Evolutionary conservation across 2,329 filamentous ascomycete genomes (phyloP).

Genomic region (Shiraia bambusicola): DNA sequence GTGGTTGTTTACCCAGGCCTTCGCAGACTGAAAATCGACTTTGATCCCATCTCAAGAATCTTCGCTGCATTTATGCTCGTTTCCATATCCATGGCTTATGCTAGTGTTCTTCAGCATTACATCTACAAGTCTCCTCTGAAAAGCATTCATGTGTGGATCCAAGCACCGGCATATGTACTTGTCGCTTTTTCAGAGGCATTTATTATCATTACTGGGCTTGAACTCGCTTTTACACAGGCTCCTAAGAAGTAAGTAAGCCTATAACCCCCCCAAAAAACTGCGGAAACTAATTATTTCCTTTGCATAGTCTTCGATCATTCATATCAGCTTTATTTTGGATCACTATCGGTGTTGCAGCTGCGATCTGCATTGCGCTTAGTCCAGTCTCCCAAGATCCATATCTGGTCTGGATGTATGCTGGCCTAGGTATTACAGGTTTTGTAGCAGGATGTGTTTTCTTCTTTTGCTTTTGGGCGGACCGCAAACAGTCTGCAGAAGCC

Average conservation of each 20-base stretch:
- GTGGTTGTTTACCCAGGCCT: constrained; percentile 21
- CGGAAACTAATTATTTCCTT: no score
- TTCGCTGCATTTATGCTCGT: constrained; percentile 24
- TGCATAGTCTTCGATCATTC: constrained; percentile 15
- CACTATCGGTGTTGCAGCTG: constrained; percentile 27
- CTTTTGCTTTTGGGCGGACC: constrained; percentile 49
- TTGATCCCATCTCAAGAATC: constrained; percentile 27
- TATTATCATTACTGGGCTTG: constrained; percentile 42
- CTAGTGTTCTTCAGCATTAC: constrained; percentile 27
- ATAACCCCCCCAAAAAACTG: neutral
- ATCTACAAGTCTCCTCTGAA: constrained; percentile 38
- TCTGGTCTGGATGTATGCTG: constrained; percentile 23
- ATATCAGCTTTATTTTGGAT: constrained; percentile 36
- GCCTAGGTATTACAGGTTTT: constrained; percentile 8
- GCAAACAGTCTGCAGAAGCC: neutral
- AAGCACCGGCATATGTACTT: constrained; percentile 41
- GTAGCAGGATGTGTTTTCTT: constrained; percentile 33
- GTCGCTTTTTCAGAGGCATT: constrained; percentile 47
- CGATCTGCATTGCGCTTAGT: constrained; percentile 31
- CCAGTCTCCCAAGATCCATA: constrained; percentile 30
- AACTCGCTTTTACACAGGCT: constrained; percentile 46
- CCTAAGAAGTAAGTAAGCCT: constrained; percentile 21
- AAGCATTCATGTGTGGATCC: constrained; percentile 41
- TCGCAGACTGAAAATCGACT: constrained; percentile 16
- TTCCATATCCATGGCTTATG: constrained; percentile 24